Evolutionary conservation across 176 grass and related monocot species (phyloP).

Genomic region (Cocos nucifera): DNA sequence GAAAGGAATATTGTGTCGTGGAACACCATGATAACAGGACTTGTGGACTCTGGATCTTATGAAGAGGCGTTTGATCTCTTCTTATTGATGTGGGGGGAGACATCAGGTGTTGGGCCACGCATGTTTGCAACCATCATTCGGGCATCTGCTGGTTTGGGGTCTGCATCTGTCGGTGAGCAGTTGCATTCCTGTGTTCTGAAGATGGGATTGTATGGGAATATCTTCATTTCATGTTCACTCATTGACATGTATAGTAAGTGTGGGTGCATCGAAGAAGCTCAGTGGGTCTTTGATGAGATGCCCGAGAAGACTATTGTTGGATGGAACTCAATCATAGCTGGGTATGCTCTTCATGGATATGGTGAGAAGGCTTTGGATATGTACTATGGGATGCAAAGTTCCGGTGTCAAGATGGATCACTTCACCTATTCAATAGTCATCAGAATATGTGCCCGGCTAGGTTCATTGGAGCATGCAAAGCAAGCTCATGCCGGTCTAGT

Average conservation of each 20-base stretch:
- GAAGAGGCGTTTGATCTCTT: slow-evolving; percentile 43
- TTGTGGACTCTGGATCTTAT: slow-evolving; percentile 35
- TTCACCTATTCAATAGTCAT: slow-evolving; percentile 68
- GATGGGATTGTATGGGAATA: slow-evolving; percentile 25
- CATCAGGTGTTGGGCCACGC: slow-evolving; percentile 5
- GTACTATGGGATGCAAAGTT: slow-evolving; percentile 49
- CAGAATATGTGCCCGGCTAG: slow-evolving; percentile 51
- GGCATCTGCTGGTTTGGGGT: slow-evolving; percentile 25
- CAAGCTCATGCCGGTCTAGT: slow-evolving; percentile 68
- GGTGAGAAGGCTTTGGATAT: slow-evolving; percentile 51
- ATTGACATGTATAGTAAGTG: slow-evolving; percentile 88
- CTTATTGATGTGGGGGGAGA: slow-evolving; percentile 28
- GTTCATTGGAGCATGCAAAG: slow-evolving; percentile 58
- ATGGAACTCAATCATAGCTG: slow-evolving; percentile 68
- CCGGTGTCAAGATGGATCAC: slow-evolving; percentile 39
- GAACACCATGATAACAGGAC: slow-evolving; percentile 52
- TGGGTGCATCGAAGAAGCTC: slow-evolving; percentile 35
- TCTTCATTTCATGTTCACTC: slow-evolving; percentile 42
- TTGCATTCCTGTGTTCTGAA: slow-evolving; percentile 60
- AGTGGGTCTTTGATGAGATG: slow-evolving; percentile 47
- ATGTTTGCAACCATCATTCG: slow-evolving; percentile 44
- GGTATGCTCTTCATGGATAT: slow-evolving; percentile 44
- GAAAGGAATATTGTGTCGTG: slow-evolving; percentile 35
- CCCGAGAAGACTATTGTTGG: slow-evolving; percentile 30
- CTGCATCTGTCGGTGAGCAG: slow-evolving; percentile 29